Evolutionary conservation across 1,284 basidiomycete genomes (phyloP).

Genomic region (Sporisorium exsertum): DNA sequence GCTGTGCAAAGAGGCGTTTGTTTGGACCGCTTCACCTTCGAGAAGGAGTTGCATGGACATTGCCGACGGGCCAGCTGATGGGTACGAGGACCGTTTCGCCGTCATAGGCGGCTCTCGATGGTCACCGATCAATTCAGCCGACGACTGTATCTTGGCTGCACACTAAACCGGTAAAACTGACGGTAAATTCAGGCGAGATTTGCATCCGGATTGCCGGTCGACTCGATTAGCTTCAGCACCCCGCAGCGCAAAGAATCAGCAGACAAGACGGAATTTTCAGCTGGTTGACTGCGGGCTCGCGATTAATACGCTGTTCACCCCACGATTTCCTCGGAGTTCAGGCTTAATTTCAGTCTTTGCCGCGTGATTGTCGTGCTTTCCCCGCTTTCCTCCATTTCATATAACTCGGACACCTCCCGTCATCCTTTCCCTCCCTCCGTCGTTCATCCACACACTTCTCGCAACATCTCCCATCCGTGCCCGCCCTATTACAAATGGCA

Average conservation of each 20-base stretch:
- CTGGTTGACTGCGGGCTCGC: no score
- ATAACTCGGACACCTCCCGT: neutral
- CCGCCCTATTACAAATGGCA: constrained; percentile 23
- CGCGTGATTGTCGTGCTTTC: constrained; percentile 3
- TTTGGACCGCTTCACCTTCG: neutral
- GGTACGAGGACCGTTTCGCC: neutral
- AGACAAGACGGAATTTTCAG: no score
- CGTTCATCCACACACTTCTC: neutral
- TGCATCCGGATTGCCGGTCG: constrained; percentile 3
- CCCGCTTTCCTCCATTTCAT: constrained; percentile 7
- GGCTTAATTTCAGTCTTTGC: neutral
- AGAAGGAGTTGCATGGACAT: neutral
- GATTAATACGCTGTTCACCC: no score
- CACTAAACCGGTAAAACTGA: neutral
- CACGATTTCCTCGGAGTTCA: no score
- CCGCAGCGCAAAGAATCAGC: no score
- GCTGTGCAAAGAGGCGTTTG: constrained; percentile 8
- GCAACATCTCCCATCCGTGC: neutral
- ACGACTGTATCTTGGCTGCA: neutral
- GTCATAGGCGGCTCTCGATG: neutral
- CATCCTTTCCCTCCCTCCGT: neutral
- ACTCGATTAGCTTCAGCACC: no score
- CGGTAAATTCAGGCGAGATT: neutral
- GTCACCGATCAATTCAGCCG: neutral
- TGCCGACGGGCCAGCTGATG: neutral